These are phyloP conservation scores for Penicillium atrosanguineum DNA, from an alignment of 495 filamentous ascomycete genomes.

Conservation along the genomic window DNA sequence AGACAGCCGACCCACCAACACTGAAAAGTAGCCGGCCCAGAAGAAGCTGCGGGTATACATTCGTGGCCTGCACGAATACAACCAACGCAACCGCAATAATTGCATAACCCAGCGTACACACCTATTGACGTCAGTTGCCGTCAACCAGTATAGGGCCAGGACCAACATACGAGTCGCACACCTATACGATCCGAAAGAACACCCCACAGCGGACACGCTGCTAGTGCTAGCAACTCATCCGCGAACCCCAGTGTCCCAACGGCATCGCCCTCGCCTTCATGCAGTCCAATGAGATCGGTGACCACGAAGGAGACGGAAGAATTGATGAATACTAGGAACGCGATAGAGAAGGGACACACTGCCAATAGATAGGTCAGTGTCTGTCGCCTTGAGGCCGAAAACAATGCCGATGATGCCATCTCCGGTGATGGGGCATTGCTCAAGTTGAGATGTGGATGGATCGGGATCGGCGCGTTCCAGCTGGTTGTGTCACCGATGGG, in stretches of 20 bases:
- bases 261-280: slow-evolving; percentile 75
- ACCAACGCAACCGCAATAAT: slow-evolving; percentile 75
- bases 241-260: slow-evolving; percentile 94
- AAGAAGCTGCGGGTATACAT: slow-evolving; percentile 87
- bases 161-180: slow-evolving; percentile 59
- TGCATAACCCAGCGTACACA: slow-evolving; percentile 73
- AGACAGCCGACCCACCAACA: slow-evolving; percentile 83
- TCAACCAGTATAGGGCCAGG: not conserved
- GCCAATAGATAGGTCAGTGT: slow-evolving; percentile 81
- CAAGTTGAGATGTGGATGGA: not conserved
- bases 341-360: slow-evolving; percentile 92
- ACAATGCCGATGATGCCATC: slow-evolving; percentile 41
- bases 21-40: slow-evolving; percentile 86
- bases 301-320: slow-evolving; percentile 90
- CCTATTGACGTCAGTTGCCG: slow-evolving; percentile 38
- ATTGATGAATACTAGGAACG: slow-evolving; percentile 97
- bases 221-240: slow-evolving; percentile 87
- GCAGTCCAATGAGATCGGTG: slow-evolving; percentile 79
- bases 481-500: slow-evolving; percentile 10
- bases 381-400: slow-evolving; percentile 69
- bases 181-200: slow-evolving; percentile 86
- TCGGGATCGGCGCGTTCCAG: slow-evolving; percentile 6
- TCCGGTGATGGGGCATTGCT: slow-evolving; percentile 19
- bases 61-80: slow-evolving; percentile 77
- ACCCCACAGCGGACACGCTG: slow-evolving; percentile 91